Evolutionary conservation across 176 grass and related monocot genomes (phyloP), one percentile per base, ranked within the genome.

Genomic region (Puccinellia tenuiflora): DNA sequence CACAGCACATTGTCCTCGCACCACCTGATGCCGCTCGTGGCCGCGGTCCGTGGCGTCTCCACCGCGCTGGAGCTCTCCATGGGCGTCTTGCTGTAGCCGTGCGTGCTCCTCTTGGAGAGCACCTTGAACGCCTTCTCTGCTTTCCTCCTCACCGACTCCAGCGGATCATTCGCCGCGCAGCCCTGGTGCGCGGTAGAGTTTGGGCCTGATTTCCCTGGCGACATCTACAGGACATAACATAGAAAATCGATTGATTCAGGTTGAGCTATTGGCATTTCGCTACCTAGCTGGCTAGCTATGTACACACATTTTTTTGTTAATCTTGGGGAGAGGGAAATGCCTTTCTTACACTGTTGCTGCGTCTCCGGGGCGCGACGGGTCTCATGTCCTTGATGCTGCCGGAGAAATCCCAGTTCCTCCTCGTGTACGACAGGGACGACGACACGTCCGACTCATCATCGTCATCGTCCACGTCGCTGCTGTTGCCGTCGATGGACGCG

Each of bases 361-460:
- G 88, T 63, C 81, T 89, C 65, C 68, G 81, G 2, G 70, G 76
- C 56, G 52, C 59, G 22, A 86, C 62, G 35, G 90, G 86, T 73
- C 79, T 90, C 31, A 71, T 56, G 48, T 87, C 84, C 75, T 90
- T 92, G 63, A 80, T 30, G 68, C 67, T 82, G 42, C 87, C 88
- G 4, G 79, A 70, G 71, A 78, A 81, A 80, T 98, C 90, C 96
- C 96, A 95, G 42, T 84, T 87, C 53, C 83, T 98, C 83, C 96
- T 93, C n/a, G 53, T 66, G 5, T 84, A 79, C 29, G 86, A 94
- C n/a, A 92, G 40, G 25, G 89, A 62, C 22, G 84, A 90, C 6
- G 88, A 90, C 17, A 86, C 24, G 26, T 86, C 84, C 7, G 92
- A 95, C 59, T 91, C 87, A 21, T 95, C 96, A 0, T 86, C 90